Percentiles rank a stretch among this genome's conserved stretches.
These are phyloP conservation scores for Xylariaceae sp. DNA, from an alignment of 2,329 filamentous ascomycete species.

Conservation along the genomic window DNA sequence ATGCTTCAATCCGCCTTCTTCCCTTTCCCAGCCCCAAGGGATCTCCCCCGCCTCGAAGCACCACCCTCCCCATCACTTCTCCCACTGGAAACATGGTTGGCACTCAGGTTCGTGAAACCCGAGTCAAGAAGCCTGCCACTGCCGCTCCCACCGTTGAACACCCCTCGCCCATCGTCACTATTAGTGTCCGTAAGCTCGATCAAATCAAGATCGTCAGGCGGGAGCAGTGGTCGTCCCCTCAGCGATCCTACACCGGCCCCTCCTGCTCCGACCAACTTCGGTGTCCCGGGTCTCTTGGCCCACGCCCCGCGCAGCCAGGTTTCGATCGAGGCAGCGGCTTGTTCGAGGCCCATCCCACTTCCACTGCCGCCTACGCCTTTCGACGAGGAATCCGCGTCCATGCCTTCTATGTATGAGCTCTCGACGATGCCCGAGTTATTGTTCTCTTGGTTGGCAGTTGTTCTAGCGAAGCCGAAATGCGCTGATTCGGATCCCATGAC, in stretches of 20 bases:
- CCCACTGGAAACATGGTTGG: too few species aligned
- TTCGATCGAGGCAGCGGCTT: constrained; percentile 82
- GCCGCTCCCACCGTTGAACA: too few species aligned
- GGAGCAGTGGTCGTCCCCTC: constrained; percentile 37
- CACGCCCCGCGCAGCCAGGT: constrained; percentile 86
- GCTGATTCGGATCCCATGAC: constrained; percentile 59
- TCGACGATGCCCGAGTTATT: constrained; percentile 43
- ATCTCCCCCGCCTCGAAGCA: constrained; percentile 34
- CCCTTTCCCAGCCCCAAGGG: constrained; percentile 34
- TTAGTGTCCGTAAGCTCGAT: constrained; percentile 67
- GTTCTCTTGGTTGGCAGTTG: constrained; percentile 34
- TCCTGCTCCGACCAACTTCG: too few species aligned
- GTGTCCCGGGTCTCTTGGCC: constrained; percentile 55
- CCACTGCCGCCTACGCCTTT: too few species aligned
- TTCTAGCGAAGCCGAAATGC: constrained; percentile 55
- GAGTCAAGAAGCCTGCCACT: constrained; percentile 28
- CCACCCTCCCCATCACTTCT: constrained; percentile 37
- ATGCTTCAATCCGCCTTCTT: constrained; percentile 44
- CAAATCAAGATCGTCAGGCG: constrained; percentile 54
- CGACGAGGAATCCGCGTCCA: constrained; percentile 38
- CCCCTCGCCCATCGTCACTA: constrained; percentile 48
- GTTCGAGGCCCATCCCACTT: constrained; percentile 63
- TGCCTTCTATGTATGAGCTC: constrained; percentile 46
- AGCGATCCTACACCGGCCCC: too few species aligned
- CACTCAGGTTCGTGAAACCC: constrained; percentile 29